phyloP scores from a whole-genome alignment of 768 basidiomycete species.

The Postia placenta region DNA sequence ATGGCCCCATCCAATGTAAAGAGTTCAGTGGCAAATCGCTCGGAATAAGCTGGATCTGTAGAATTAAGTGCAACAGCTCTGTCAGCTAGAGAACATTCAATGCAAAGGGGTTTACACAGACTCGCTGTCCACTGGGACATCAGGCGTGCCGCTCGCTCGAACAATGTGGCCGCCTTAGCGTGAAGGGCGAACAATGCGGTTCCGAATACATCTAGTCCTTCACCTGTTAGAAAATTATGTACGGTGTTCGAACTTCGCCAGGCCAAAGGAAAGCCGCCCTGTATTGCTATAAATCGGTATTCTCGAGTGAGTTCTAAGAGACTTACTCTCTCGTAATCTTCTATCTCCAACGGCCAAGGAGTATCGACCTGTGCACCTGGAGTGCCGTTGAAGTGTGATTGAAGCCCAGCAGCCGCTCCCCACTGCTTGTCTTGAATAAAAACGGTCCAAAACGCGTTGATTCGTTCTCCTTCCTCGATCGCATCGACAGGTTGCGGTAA shows the following conservation, averaged over 20 bases:
- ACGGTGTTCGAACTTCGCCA: conserved; percentile 43
- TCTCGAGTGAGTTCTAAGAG: background rate
- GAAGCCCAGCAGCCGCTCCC: conserved; percentile 46
- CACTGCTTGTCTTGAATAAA: conserved; percentile 54
- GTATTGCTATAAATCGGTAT: conserved; percentile 29
- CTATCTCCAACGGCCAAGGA: conserved; percentile 32
- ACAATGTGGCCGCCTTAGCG: conserved; percentile 51
- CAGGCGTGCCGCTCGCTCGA: conserved; percentile 54
- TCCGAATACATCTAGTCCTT: no score
- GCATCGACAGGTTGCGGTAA: conserved; percentile 29
- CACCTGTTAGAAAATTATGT: no score
- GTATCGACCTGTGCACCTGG: conserved; percentile 28
- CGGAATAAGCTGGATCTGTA: conserved; percentile 4
- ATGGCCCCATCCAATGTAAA: conserved; percentile 14
- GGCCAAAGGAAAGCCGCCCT: conserved; percentile 37
- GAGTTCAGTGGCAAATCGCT: conserved; percentile 12
- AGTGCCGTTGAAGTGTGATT: conserved; percentile 44
- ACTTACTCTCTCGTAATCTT: conserved; percentile 27
- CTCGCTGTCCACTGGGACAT: conserved; percentile 32
- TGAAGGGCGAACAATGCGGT: conserved; percentile 39
- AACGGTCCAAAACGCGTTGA: conserved; percentile 61
- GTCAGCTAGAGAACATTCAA: background rate
- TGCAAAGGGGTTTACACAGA: conserved; percentile 8
- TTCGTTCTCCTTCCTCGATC: conserved; percentile 59
- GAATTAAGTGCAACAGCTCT: background rate